Base-by-base conservation (phyloP, 805 yeast species). In the Tetrapisispora phaffii region DNA sequence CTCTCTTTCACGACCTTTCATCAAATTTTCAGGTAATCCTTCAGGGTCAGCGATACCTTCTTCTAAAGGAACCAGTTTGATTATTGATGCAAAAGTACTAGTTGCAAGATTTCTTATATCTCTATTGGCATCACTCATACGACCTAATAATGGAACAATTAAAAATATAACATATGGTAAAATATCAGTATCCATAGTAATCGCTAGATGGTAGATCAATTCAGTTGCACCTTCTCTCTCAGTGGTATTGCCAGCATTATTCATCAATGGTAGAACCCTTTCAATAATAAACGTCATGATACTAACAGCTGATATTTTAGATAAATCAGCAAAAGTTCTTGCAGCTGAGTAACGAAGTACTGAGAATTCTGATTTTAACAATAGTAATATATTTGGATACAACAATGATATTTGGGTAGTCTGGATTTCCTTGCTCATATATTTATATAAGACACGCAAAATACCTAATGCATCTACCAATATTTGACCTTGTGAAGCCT, bases 21-120 rank as follows among this genome's bases (percentile, higher is more conserved):
- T 70, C 41, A 93, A 70, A 39, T 85, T 87, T 46, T 72, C 71
- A 0, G 97, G 94, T 80, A 93, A 79, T 49, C 88, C 95, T 42
- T 77, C 80, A 1, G 97, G 97, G 63, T 93, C 96, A 1, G 95
- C 88, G 32, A 93, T 89, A 60, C 97, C 98, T 7, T 95, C 95
- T 67, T 93, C 99, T 47, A 93, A 73, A 5, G 99, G 99, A 19
- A 93, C 97, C 50, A 93, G 69, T 62, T 90, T 93, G 54, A 93
- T 90, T 47, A 93, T 86, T 0, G 95, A 82, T 0, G 99, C 99
- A 73, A 93, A 93, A 0, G 98, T 86, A 0, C 96, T 87, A 0
- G 98, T 90, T 0, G 98, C 94, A 44, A 94, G 67, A 16, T 83
- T 73, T 56, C 99, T 77, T n/a, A 89, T 82, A 59, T 86, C 96